These are phyloP conservation scores for Leishmania amazonensis DNA, from an alignment of 208 protist genomes.

Conservation along the genomic window DNA sequence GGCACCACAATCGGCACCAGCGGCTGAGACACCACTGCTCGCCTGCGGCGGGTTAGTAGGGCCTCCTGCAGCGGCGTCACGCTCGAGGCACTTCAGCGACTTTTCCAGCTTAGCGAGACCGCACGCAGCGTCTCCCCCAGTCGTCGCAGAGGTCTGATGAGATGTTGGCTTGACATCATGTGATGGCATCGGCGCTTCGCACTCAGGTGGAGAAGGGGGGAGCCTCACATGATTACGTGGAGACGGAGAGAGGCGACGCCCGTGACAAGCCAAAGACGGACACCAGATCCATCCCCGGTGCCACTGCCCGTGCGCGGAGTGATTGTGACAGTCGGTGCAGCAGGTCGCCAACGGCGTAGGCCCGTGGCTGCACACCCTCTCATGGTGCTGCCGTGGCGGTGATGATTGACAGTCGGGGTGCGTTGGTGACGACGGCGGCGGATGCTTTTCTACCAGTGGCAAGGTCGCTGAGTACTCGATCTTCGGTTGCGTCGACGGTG, in stretches of 20 bases:
- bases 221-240: not conserved
- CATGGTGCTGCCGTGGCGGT: not conserved
- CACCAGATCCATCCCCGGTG: constrained; percentile 22
- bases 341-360: not conserved
- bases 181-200: not conserved
- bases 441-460: not conserved
- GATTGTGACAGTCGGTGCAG: not conserved
- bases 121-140: constrained; percentile 14
- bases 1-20: not conserved
- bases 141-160: not conserved
- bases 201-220: not conserved
- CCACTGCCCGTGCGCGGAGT: constrained; percentile 9
- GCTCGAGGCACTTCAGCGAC: constrained; percentile 23
- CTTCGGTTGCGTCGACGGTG: not conserved
- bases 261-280: not conserved
- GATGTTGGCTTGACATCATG: not conserved
- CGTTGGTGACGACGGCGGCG: not conserved
- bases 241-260: not conserved
- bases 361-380: not conserved
- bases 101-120: constrained; percentile 22
- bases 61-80: not conserved
- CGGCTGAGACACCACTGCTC: not conserved
- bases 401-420: not conserved
- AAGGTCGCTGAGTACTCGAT: not conserved
- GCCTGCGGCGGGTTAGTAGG: not conserved